Evolutionary conservation across 495 filamentous ascomycete species (phyloP), one percentile per base, ranked within the genome.

Genomic region (Aspergillus coremiiformis): DNA sequence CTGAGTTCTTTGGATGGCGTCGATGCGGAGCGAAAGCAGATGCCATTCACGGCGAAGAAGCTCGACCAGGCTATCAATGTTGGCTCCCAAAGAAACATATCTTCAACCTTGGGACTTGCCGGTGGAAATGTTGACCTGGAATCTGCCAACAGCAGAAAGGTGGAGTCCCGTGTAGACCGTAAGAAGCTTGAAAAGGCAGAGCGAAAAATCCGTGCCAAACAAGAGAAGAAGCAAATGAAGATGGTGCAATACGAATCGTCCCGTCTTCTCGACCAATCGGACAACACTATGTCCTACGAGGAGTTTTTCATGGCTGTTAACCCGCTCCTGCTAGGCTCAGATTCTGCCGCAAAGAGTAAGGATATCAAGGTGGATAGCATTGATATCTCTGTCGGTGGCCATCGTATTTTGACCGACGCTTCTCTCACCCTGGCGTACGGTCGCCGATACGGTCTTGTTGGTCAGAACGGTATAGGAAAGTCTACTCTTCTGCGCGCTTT

Each of bases 241-340:
- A 95, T 84, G 42, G 93, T 99, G 50, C 85, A 93, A 65, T 99
- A 99, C 65, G 94, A 99, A 70, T 87, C 94, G 15, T 99, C 93
- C 5, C 82, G 84, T 56, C 76, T 99, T 54, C 78, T 99, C 58
- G 85, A 90, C 67, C 81, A 89, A 66, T 77, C 87, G 4, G 83
- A 87, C 55, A 81, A 87, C 56, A 74, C 90, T n/a, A 84, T 95
- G 78, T 89, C 88, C 4, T 99, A 99, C 67, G 93, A 99, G 66
- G 94, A 99, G 64, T 97, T 99, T 74, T 99, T 90, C 77, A 97
- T 99, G 93, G 82, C 86, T 35, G 93, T 99, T 74, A 99, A 99
- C 66, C 93, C 93, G 35, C 76, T 99, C 37, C 93, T 96, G 61
- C 58, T 97, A 54, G 91, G 89, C 39, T 71, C 80, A n/a, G 84